Base-by-base conservation (phyloP, 2,329 filamentous ascomycete genomes). In the Calonectria pseudoreteaudii region DNA sequence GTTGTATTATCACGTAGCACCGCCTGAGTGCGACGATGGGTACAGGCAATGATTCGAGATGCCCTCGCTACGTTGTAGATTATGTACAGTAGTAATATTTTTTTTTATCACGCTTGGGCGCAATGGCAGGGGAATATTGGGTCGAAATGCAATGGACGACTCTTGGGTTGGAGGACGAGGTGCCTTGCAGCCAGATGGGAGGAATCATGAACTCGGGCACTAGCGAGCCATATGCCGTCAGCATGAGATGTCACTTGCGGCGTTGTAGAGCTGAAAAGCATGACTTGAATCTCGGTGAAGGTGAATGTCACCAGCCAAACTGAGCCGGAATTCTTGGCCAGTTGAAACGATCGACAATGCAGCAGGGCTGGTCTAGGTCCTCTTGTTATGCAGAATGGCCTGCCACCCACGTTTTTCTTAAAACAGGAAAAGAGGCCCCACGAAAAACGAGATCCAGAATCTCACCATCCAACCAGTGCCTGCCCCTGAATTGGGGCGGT, bases 1-100 rank as follows among this genome's bases (percentile, higher is more conserved):
- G 30, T 53, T 68, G 75, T 72, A 65, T 58, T 20, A 52, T 56
- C 60, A 53, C 68, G 53, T 72, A 73, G 58, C 60, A 72, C 50
- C n/a, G 41, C 30, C 56, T 23, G 53, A 50, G 68, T 58, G 31
- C 65, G 47, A 28, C 23, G 58, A 31, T 56, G 50, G 26, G 36
- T 13, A 47, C 13, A 49, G n/a, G 50, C 20, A 23, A 65, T 69
- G 60, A 69, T 66, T 52, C 20, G 53, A 64, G 44, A 60, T 66
- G 52, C 50, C 56, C 52, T 68, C 62, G 34, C n/a, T 68, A 31
- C 52, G 34, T 70, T 66, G 52, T 62, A 70, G 41, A 70, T 31
- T 28, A 66, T 66, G 58, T 44, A 67, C 38, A 44, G 31, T 31
- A 62, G 50, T 26, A 67, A 49, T 49, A 64, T 36, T 49, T 41